Evolutionary conservation across 768 basidiomycete genomes (phyloP), one percentile per base, ranked within the genome.

Genomic region (Phylloporus sp.): DNA sequence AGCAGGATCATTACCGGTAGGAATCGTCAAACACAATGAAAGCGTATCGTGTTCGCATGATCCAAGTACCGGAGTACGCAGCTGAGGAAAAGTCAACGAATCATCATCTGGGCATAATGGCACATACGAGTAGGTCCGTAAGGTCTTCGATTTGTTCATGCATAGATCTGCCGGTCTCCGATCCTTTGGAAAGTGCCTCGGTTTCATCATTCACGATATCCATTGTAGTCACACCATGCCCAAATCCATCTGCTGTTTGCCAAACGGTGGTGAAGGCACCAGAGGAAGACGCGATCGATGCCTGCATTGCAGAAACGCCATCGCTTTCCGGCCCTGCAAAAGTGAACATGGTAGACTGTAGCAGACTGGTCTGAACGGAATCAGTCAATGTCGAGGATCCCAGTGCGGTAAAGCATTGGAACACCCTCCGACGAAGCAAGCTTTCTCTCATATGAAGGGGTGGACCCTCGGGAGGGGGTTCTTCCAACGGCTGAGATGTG

Each of bases 301-400:
- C 93, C 65, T 98, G 95, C 15, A 96, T 79, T 0, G 84, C 80
- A 2, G 90, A 90, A 1, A 90, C 84, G 0, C 76, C 71, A 61
- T 90, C 92, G 1, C 80, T 82, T 45, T 98, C 94, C 0, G 87
- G 81, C 57, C 91, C 89, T 3, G 91, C 86, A 58, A 98, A 92
- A 7, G 91, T 72, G 3, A 81, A 69, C 14, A 93, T 80, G 1
- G 81, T 83, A 3, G 90, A 87, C 53, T 91, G 89, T 10, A 98
- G 71, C 11, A 99, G 69, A 2, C 78, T 78, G 6, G 77, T 69
- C 66, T 95, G 95, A n/a, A 84, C 83, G 1, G 85, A 77, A 44
- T 95, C 90, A 0, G 88, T 81, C 27, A 94, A 81, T 17, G 81
- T 81, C 3, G 83, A 78, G 42, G 83, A 79, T 3, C 91, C 94